Evolutionary conservation across 495 filamentous ascomycete species (phyloP).

Genomic region (Haplographium delicatum): DNA sequence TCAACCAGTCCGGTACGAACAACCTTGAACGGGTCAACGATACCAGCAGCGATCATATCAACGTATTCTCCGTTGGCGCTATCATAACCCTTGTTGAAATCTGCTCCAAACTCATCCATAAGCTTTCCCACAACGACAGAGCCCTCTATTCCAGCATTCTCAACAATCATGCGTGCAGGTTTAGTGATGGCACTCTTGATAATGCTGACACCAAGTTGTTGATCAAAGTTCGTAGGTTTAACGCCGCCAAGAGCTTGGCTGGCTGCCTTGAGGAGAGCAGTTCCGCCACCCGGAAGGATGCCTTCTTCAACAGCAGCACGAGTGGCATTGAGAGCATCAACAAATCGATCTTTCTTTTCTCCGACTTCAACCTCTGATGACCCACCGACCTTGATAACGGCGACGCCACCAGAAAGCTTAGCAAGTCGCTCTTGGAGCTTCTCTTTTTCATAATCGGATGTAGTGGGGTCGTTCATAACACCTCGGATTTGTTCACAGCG

Average conservation of each 20-base stretch:
- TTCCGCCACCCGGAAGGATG: constrained; percentile 97
- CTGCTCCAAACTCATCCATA: constrained; percentile 81
- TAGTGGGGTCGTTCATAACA: constrained; percentile 87
- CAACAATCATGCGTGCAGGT: constrained; percentile 89
- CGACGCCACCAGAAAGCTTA: constrained; percentile 98
- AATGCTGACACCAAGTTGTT: constrained; percentile 96
- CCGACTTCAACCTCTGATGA: constrained; percentile 96
- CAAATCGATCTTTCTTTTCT: constrained; percentile 99
- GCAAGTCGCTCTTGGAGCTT: constrained; percentile 99
- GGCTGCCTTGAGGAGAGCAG: constrained; percentile 94
- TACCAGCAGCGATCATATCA: constrained; percentile 95
- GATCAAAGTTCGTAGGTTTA: constrained; percentile 93
- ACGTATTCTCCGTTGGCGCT: constrained; percentile 95
- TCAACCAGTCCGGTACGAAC: constrained; percentile 93
- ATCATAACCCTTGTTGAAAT: constrained; percentile 99
- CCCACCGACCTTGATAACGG: constrained; percentile 98
- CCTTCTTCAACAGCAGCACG: constrained; percentile 98
- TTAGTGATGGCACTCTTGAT: constrained; percentile 96
- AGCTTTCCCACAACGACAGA: constrained; percentile 97
- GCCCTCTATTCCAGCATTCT: constrained; percentile 95
- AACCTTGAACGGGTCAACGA: constrained; percentile 98
- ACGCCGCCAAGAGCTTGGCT: constrained; percentile 76
- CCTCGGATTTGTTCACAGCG: constrained; percentile 98
- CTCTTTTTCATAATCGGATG: constrained; percentile 99
- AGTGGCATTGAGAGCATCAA: constrained; percentile 96